Conservation (phyloP, 495 filamentous ascomycete genomes). For the Lepidopterella palustris region DNA sequence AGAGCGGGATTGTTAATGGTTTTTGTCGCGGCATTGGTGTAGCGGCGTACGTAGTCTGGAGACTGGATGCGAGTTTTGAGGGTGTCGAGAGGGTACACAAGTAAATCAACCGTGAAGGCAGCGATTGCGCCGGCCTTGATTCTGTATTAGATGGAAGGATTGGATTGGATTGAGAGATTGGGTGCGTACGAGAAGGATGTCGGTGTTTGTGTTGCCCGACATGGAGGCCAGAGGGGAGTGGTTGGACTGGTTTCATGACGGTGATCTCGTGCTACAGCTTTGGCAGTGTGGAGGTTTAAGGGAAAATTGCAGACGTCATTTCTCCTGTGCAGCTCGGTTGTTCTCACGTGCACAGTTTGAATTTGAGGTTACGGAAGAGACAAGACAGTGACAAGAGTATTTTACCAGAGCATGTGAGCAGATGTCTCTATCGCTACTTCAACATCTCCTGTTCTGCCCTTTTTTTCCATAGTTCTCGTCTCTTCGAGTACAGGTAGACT, state of each 20-base stretch:
- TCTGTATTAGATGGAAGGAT: background rate
- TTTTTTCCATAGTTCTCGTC: no score
- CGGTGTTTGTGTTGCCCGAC: conserved; percentile 9
- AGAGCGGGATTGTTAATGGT: conserved; percentile 49
- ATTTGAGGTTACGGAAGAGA: background rate
- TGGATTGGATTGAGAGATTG: background rate
- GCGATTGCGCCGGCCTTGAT: conserved; percentile 39
- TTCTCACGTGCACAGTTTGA: background rate
- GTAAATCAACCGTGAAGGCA: conserved; percentile 40
- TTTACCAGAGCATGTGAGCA: background rate
- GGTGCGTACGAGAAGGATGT: conserved; percentile 3
- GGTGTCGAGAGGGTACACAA: conserved; percentile 41
- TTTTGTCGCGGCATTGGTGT: conserved; percentile 49
- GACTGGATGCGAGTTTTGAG: conserved; percentile 63
- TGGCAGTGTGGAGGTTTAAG: background rate
- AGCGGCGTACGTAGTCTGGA: conserved; percentile 59
- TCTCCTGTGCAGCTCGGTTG: background rate
- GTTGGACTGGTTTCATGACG: background rate
- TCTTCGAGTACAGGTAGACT: no score
- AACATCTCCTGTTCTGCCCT: no score
- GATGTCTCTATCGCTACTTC: background rate
- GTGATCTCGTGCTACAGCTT: background rate
- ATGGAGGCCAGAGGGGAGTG: background rate
- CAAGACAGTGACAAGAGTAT: background rate
- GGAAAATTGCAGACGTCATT: background rate